These are phyloP conservation scores for Stagonosporopsis cucurbitacearum DNA, from an alignment of 2,329 filamentous ascomycete genomes.

Conservation along the genomic window DNA sequence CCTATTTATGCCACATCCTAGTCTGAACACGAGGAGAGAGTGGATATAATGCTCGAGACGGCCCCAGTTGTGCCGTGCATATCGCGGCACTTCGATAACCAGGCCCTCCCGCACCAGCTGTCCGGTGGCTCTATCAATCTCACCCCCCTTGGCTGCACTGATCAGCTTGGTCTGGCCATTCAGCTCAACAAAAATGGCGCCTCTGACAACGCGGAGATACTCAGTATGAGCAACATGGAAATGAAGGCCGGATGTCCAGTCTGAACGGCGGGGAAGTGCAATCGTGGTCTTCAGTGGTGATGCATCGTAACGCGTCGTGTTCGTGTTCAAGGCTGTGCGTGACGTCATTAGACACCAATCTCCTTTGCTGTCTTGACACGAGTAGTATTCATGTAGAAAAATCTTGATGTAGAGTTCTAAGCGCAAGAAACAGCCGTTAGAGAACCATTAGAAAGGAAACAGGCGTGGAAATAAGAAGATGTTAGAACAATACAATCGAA, in stretches of 20 bases:
- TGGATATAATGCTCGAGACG: slow-evolving; percentile 39
- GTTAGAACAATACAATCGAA: too few species aligned
- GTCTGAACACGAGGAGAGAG: background rate
- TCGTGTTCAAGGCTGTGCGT: background rate
- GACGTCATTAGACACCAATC: background rate
- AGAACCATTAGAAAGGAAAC: too few species aligned
- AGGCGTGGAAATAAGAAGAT: too few species aligned
- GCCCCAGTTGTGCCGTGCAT: slow-evolving; percentile 57
- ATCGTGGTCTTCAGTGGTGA: slow-evolving; percentile 48
- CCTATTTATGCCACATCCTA: background rate
- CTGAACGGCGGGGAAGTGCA: slow-evolving; percentile 52
- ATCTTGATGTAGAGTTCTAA: too few species aligned
- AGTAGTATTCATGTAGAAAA: too few species aligned
- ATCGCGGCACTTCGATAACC: slow-evolving; percentile 47
- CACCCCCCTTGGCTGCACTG: slow-evolving; percentile 17
- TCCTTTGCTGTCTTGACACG: too few species aligned
- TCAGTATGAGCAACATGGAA: slow-evolving; percentile 59
- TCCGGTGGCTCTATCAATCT: slow-evolving; percentile 1
- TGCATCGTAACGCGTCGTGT: background rate
- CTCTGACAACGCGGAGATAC: slow-evolving; percentile 53
- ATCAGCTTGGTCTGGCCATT: slow-evolving; percentile 14
- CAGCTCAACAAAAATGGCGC: slow-evolving; percentile 41
- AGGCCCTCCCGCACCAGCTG: slow-evolving; percentile 7
- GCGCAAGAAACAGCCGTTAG: too few species aligned
- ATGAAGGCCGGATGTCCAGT: slow-evolving; percentile 59